Percentiles rank a stretch among this genome's conserved stretches.
These are phyloP conservation scores for Kockovaella imperatae DNA, from an alignment of 768 basidiomycete genomes.

Conservation along the genomic window DNA sequence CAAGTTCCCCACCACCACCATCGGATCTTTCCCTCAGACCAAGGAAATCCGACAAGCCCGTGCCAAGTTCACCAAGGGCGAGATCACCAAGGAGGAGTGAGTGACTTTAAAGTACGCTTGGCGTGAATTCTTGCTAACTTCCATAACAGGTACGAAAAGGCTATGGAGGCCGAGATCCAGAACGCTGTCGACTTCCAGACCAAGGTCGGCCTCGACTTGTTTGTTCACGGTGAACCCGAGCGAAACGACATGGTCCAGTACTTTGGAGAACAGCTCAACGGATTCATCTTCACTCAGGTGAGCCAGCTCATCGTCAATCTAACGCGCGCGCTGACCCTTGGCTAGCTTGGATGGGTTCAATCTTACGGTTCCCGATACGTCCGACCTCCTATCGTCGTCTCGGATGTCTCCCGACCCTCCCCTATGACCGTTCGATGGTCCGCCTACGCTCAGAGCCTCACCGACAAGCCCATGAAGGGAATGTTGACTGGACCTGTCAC, in stretches of 20 bases:
- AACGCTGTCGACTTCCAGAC: conserved; percentile 93
- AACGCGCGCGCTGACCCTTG: conserved; percentile 84
- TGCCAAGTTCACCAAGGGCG: conserved; percentile 86
- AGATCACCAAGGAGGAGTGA: conserved; percentile 64
- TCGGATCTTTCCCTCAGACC: conserved; percentile 99
- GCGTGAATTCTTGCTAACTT: background rate
- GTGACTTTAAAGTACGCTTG: background rate
- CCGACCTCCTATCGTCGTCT: conserved; percentile 95
- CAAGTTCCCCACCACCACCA: conserved; percentile 97
- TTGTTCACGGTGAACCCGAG: conserved; percentile 98
- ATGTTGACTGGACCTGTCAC: conserved; percentile 94
- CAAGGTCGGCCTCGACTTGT: conserved; percentile 85
- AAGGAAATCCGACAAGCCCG: conserved; percentile 97
- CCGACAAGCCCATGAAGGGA: conserved; percentile 94
- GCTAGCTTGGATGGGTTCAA: conserved; percentile 92
- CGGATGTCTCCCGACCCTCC: conserved; percentile 83
- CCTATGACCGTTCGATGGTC: conserved; percentile 98
- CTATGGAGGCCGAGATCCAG: conserved; percentile 97
- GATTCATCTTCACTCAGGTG: conserved; percentile 96
- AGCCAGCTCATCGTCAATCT: too few species aligned
- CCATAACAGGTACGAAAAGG: conserved; percentile 65
- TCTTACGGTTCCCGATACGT: conserved; percentile 99
- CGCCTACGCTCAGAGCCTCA: conserved; percentile 88
- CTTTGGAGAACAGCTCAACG: conserved; percentile 90
- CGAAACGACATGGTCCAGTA: conserved; percentile 99